Evolutionary conservation across 768 basidiomycete species (phyloP).

Genomic region (Phylloporus rhodoxanthus): DNA sequence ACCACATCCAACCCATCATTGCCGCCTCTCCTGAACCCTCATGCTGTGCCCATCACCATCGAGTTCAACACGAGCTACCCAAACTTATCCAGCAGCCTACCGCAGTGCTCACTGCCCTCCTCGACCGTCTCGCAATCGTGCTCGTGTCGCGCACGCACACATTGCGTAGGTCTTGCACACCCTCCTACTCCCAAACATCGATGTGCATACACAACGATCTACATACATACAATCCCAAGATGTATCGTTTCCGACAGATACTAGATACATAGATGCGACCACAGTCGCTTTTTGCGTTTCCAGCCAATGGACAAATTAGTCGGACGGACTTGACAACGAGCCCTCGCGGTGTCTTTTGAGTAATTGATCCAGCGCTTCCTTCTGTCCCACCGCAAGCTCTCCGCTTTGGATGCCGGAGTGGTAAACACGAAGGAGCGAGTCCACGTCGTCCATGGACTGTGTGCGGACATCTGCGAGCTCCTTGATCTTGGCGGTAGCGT

Average conservation of each 20-base stretch:
- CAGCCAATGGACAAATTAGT: not conserved
- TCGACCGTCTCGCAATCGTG: conserved; percentile 56
- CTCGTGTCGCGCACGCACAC: conserved; percentile 53
- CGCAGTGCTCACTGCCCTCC: conserved; percentile 48
- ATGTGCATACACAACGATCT: not conserved
- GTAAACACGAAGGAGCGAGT: conserved; percentile 92
- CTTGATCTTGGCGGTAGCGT: conserved; percentile 98
- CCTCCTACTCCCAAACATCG: conserved; percentile 35
- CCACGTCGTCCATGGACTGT: conserved; percentile 99
- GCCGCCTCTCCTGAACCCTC: conserved; percentile 51
- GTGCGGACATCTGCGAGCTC: conserved; percentile 97
- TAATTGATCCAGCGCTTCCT: conserved; percentile 81
- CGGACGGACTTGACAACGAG: conserved; percentile 6
- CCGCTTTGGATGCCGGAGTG: conserved; percentile 92
- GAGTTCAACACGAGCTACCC: conserved; percentile 86
- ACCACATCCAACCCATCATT: conserved; percentile 52
- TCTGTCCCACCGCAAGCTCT: conserved; percentile 90
- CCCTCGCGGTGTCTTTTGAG: conserved; percentile 67
- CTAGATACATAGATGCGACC: not conserved
- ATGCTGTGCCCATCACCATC: conserved; percentile 55
- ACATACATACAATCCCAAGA: not conserved
- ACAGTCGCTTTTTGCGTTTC: not conserved
- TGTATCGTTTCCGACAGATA: not conserved
- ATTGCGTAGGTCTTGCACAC: conserved; percentile 48
- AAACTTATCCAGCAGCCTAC: no score